Conservation (phyloP, 306 rosid species). For the Heteromeles arbutifolia region DNA sequence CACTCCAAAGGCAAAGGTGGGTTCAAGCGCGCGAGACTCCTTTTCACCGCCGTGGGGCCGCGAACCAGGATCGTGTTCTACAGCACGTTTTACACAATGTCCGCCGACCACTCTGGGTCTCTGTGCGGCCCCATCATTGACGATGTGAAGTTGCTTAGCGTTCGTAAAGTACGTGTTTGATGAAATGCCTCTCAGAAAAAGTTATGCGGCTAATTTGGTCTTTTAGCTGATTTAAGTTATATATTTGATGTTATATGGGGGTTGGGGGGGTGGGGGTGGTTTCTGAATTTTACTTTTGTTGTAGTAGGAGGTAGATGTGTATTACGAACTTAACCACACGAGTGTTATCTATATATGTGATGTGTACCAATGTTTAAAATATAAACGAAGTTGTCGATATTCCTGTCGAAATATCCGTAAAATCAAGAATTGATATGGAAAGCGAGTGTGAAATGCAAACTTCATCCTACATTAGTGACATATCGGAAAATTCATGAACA, state of each 20-base stretch:
- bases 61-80: slow-evolving; percentile 56
- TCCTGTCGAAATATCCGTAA: too few relatives aligned
- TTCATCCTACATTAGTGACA: too few relatives aligned
- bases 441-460: too few relatives aligned
- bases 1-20: slow-evolving; percentile 66
- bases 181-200: background rate
- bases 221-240: slow-evolving; percentile 1
- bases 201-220: background rate
- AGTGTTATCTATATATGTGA: background rate
- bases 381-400: too few relatives aligned
- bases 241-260: background rate
- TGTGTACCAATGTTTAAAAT: background rate
- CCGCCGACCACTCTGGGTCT: slow-evolving; percentile 56
- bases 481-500: too few relatives aligned
- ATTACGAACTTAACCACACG: background rate
- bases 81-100: slow-evolving; percentile 59
- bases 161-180: slow-evolving; percentile 19
- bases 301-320: slow-evolving; percentile 3
- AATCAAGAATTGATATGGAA: too few relatives aligned
- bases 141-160: slow-evolving; percentile 58
- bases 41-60: slow-evolving; percentile 40
- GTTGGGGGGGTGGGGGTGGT: background rate
- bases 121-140: slow-evolving; percentile 80
- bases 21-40: slow-evolving; percentile 33
- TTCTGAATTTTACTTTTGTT: background rate